Conservation (phyloP, 768 basidiomycete species). For the Phylloporus sp. region DNA sequence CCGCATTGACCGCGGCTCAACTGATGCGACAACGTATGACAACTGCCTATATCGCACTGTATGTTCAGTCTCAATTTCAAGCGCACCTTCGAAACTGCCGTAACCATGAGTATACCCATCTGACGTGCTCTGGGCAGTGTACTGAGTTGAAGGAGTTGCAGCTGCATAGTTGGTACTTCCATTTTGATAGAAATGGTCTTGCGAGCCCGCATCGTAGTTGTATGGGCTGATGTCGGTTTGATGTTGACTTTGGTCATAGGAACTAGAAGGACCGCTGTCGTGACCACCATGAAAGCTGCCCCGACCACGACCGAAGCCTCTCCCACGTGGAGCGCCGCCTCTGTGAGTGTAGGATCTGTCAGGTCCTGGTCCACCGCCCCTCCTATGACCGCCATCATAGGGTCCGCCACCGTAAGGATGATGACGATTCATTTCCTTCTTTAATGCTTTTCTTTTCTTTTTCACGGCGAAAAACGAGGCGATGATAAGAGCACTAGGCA, state of each 20-base stretch:
- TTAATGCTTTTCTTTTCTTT: slow-evolving; percentile 23
- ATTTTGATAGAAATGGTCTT: slow-evolving; percentile 70
- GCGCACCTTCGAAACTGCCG: slow-evolving; percentile 82
- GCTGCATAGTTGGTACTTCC: slow-evolving; percentile 54
- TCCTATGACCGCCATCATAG: slow-evolving; percentile 58
- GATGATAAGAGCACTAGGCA: slow-evolving; percentile 24
- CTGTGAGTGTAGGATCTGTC: slow-evolving; percentile 67
- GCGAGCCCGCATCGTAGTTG: slow-evolving; percentile 58
- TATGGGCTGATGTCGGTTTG: slow-evolving; percentile 63
- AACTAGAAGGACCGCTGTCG: slow-evolving; percentile 49
- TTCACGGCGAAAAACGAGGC: slow-evolving; percentile 23
- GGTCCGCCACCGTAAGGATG: slow-evolving; percentile 72
- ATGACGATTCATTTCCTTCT: slow-evolving; percentile 74
- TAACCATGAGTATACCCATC: slow-evolving; percentile 56
- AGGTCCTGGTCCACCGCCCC: slow-evolving; percentile 71
- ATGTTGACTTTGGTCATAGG: slow-evolving; percentile 65
- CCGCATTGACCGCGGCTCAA: slow-evolving; percentile 49
- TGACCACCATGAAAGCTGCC: slow-evolving; percentile 52
- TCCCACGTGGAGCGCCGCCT: slow-evolving; percentile 50
- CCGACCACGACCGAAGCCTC: slow-evolving; percentile 52
- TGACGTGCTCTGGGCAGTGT: slow-evolving; percentile 43
- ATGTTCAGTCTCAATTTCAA: slow-evolving; percentile 60
- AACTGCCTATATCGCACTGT: slow-evolving; percentile 41
- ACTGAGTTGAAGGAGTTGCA: slow-evolving; percentile 50
- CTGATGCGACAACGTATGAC: slow-evolving; percentile 29